Evolutionary conservation across 2,329 filamentous ascomycete species (phyloP).

Genomic region (Dactylonectria macrodidyma): DNA sequence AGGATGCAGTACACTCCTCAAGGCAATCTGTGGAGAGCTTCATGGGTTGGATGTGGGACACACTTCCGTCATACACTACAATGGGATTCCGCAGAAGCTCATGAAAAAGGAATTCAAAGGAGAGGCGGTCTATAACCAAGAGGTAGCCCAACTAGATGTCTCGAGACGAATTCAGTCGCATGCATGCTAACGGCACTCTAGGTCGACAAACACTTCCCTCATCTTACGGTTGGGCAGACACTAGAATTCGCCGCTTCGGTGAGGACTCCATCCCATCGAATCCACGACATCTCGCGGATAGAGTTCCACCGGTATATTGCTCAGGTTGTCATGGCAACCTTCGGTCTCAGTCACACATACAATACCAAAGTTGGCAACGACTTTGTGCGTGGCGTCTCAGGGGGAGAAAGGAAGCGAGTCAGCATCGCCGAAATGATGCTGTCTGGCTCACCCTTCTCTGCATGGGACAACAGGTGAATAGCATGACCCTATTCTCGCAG

Average conservation of each 20-base stretch:
- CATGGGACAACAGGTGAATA: constrained; percentile 62
- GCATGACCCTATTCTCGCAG: too few relatives aligned
- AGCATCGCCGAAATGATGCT: constrained; percentile 84
- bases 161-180: too few relatives aligned
- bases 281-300: constrained; percentile 53
- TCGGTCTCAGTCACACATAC: constrained; percentile 79
- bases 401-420: constrained; percentile 82
- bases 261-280: constrained; percentile 58
- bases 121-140: constrained; percentile 82
- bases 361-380: constrained; percentile 82
- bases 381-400: constrained; percentile 78
- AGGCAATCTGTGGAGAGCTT: constrained; percentile 72
- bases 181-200: constrained; percentile 43
- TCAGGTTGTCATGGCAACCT: constrained; percentile 76
- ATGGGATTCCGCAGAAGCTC: constrained; percentile 68
- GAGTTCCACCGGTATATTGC: constrained; percentile 70
- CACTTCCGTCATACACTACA: constrained; percentile 71
- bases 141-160: constrained; percentile 57
- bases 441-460: constrained; percentile 66
- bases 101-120: constrained; percentile 75
- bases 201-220: constrained; percentile 80
- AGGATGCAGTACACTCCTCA: constrained; percentile 76
- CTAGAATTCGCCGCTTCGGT: constrained; percentile 79
- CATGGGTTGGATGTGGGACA: constrained; percentile 69
- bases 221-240: constrained; percentile 81